Evolutionary conservation across 345 rosid genomes (phyloP).

Genomic region (Dipteronia sinensis): DNA sequence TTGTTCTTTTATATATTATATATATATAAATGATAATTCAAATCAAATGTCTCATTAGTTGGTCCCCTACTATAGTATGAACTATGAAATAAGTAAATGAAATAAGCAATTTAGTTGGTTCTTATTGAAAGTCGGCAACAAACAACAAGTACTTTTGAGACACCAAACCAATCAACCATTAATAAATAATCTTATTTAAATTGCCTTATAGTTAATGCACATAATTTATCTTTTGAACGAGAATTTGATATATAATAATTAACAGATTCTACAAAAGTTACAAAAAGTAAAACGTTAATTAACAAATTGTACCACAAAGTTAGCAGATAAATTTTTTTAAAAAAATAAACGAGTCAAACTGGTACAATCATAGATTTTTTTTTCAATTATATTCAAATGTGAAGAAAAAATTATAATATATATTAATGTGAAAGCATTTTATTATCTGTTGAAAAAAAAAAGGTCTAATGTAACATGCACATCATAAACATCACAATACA

Average conservation of each 20-base stretch:
- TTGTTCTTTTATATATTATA: not conserved
- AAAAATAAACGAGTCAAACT: not conserved
- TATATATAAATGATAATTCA: not conserved
- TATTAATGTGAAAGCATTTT: too few species aligned
- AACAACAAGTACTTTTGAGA: not conserved
- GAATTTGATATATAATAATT: too few species aligned
- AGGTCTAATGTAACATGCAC: not conserved
- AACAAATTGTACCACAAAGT: not conserved
- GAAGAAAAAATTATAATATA: too few species aligned
- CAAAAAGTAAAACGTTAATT: too few species aligned
- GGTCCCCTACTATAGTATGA: not conserved
- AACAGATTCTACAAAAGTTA: not conserved
- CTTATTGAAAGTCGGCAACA: not conserved
- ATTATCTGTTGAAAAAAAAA: too few species aligned
- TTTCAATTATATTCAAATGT: not conserved
- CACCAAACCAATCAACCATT: not conserved
- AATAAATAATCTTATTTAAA: not conserved
- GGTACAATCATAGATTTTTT: not conserved
- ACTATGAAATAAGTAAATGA: too few species aligned
- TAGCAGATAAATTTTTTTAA: too few species aligned
- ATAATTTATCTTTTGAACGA: not conserved
- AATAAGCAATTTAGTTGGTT: conserved; percentile 7
- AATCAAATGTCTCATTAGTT: not conserved
- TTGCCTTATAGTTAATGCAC: not conserved
- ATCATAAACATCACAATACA: not conserved